These are phyloP conservation scores for Borovskyia barvae DNA, from an alignment of 208 protist species.

Conservation along the genomic window DNA sequence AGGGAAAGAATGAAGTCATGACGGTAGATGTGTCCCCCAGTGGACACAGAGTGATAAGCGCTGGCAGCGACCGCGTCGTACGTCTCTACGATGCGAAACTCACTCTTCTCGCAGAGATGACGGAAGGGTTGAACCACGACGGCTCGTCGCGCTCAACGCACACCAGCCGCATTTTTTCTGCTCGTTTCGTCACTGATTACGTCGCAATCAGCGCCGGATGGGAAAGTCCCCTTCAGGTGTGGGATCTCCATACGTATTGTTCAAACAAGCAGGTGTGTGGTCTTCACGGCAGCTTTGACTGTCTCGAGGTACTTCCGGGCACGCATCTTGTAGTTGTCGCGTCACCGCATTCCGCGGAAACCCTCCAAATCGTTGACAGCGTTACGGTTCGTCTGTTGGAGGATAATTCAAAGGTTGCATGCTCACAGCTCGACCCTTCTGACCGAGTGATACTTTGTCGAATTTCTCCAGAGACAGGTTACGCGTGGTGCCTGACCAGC, in stretches of 20 bases:
- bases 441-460: constrained; percentile 34
- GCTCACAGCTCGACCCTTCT: constrained; percentile 10
- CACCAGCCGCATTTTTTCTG: constrained; percentile 83
- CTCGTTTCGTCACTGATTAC: constrained; percentile 46
- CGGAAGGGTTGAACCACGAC: constrained; percentile 33
- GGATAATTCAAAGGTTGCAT: constrained; percentile 31
- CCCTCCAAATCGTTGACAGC: constrained; percentile 75
- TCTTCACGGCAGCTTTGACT: constrained; percentile 60
- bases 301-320: constrained; percentile 57
- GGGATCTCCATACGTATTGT: constrained; percentile 66
- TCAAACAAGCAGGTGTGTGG: constrained; percentile 58
- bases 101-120: constrained; percentile 34
- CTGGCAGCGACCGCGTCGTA: constrained; percentile 80
- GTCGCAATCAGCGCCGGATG: constrained; percentile 74
- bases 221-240: constrained; percentile 88
- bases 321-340: constrained; percentile 57
- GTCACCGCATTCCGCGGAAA: constrained; percentile 31
- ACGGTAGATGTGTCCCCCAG: constrained; percentile 58
- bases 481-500: constrained; percentile 52
- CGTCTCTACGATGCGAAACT: constrained; percentile 65
- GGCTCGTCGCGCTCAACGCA: constrained; percentile 48
- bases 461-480: constrained; percentile 28
- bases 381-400: constrained; percentile 29
- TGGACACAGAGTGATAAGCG: constrained; percentile 60
- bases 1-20: constrained; percentile 73